These are phyloP conservation scores for Alternaria gansuensis DNA, from an alignment of 2,329 filamentous ascomycete species.

Conservation along the genomic window DNA sequence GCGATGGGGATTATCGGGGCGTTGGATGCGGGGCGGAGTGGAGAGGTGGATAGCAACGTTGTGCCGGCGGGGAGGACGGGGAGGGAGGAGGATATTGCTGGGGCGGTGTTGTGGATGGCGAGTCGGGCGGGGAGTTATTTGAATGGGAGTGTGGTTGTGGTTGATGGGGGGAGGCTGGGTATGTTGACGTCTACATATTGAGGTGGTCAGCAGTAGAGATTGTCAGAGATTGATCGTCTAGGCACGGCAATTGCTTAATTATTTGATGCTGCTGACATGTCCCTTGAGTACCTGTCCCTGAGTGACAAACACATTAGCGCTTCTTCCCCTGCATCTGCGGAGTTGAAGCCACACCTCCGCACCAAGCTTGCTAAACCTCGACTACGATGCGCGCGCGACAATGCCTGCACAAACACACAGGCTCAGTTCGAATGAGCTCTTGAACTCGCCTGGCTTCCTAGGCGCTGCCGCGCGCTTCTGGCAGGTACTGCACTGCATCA, in stretches of 20 bases:
- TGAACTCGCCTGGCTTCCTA: constrained; percentile 52
- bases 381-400: constrained; percentile 26
- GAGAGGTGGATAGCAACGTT: constrained; percentile 17
- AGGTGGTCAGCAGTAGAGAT: not conserved
- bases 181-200: constrained; percentile 66
- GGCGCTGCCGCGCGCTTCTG: constrained; percentile 62
- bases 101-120: constrained; percentile 71
- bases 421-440: constrained; percentile 37
- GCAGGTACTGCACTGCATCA: constrained; percentile 47
- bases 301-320: constrained; percentile 2
- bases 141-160: constrained; percentile 69
- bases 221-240: not conserved
- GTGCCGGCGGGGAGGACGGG: constrained; percentile 67
- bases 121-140: constrained; percentile 71
- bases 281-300: not conserved
- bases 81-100: constrained; percentile 69
- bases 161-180: constrained; percentile 70
- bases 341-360: constrained; percentile 36
- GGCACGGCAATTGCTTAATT: not conserved
- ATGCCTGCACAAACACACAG: constrained; percentile 46
- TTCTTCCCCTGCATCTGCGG: constrained; percentile 27
- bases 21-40: constrained; percentile 4
- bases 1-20: constrained; percentile 22
- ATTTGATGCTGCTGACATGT: not conserved
- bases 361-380: constrained; percentile 13